Evolutionary conservation across 768 basidiomycete species (phyloP).

Genomic region (Imleria badia): DNA sequence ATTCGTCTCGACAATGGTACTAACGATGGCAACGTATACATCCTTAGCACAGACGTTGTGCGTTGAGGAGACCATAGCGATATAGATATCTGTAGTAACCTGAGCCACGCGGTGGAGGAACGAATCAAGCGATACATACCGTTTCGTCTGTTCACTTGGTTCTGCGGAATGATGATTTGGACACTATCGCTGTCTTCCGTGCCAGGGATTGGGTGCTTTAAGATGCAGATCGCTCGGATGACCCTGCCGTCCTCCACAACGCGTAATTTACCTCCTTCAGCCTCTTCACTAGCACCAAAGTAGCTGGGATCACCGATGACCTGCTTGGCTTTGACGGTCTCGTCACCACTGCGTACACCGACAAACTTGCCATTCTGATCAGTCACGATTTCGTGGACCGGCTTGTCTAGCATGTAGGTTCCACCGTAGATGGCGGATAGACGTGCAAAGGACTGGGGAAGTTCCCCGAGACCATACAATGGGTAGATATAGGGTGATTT

Average conservation of each 20-base stretch:
- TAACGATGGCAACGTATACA: conserved; percentile 95
- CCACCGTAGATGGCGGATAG: conserved; percentile 98
- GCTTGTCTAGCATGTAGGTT: conserved; percentile 99
- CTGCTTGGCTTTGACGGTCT: conserved; percentile 95
- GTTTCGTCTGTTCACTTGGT: conserved; percentile 90
- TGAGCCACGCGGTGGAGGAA: conserved; percentile 1
- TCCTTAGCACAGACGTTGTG: conserved; percentile 98
- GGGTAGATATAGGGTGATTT: conserved; percentile 99
- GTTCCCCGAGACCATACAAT: conserved; percentile 96
- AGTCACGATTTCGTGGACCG: conserved; percentile 86
- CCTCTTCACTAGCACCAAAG: conserved; percentile 74
- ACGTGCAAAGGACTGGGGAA: conserved; percentile 97
- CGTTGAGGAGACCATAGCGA: conserved; percentile 94
- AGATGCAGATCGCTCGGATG: conserved; percentile 93
- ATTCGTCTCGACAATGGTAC: conserved; percentile 95
- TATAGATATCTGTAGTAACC: conserved; percentile 81
- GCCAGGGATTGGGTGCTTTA: conserved; percentile 97
- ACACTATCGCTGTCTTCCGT: conserved; percentile 94
- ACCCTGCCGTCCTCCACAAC: conserved; percentile 94
- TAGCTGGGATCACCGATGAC: conserved; percentile 98
- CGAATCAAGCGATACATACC: conserved; percentile 49
- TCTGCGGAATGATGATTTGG: conserved; percentile 98
- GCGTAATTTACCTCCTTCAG: conserved; percentile 73
- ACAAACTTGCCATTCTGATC: conserved; percentile 85
- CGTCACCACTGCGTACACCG: conserved; percentile 85